Evolutionary conservation across 2,329 filamentous ascomycete genomes (phyloP).

Genomic region (Fusarium albosuccineum): DNA sequence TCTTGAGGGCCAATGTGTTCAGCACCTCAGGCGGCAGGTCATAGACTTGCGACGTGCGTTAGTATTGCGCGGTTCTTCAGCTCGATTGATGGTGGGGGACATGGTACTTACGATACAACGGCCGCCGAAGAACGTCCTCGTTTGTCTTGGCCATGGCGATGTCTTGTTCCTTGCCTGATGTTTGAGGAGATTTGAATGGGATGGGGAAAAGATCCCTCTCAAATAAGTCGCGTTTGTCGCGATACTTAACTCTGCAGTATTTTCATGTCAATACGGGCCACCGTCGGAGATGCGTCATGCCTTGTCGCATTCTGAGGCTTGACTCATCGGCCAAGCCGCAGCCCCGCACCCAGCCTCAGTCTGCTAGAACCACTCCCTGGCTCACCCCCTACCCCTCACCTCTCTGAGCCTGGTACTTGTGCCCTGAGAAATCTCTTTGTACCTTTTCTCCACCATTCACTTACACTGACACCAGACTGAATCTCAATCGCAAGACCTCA

Average conservation of each 20-base stretch:
- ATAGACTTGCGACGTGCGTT: constrained; percentile 70
- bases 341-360: background rate
- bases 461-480: too few relatives aligned
- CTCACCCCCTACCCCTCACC: background rate
- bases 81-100: constrained; percentile 24
- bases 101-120: constrained; percentile 61
- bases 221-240: constrained; percentile 13
- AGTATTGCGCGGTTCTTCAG: constrained; percentile 24
- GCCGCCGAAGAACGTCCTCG: constrained; percentile 63
- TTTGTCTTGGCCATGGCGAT: constrained; percentile 54
- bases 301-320: constrained; percentile 17
- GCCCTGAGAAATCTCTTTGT: too few relatives aligned
- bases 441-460: too few relatives aligned
- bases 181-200: background rate
- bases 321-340: constrained; percentile 38
- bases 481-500: too few relatives aligned
- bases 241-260: constrained; percentile 29
- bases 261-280: constrained; percentile 27
- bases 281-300: constrained; percentile 33
- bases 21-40: constrained; percentile 83
- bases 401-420: background rate
- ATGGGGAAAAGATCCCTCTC: background rate
- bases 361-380: constrained; percentile 11
- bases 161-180: background rate
- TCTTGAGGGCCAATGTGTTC: constrained; percentile 69